Percentiles rank a stretch among this genome's conserved stretches.
Conservation (phyloP, 176 grass and related monocot species). For the Phoenix dactylifera region DNA sequence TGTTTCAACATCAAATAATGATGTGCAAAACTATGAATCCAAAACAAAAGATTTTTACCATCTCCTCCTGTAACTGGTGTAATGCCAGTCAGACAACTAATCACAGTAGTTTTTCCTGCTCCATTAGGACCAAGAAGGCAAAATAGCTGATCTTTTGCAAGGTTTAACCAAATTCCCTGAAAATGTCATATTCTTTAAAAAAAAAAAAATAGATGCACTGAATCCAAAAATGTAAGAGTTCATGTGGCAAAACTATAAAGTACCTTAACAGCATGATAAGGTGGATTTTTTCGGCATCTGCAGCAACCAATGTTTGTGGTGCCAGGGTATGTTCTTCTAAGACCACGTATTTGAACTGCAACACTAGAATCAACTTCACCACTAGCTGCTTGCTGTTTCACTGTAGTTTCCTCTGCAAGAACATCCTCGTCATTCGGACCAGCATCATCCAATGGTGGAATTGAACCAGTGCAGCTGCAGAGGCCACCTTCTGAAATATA, state of each 20-base stretch:
- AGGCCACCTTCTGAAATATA: constrained; percentile 64
- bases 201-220: no score
- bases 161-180: constrained; percentile 90
- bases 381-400: constrained; percentile 45
- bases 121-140: constrained; percentile 94
- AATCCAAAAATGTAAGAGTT: not conserved
- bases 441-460: constrained; percentile 52
- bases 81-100: constrained; percentile 89
- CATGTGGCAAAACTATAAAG: constrained; percentile 3
- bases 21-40: not conserved
- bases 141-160: constrained; percentile 88
- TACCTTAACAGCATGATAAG: constrained; percentile 97
- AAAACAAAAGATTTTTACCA: constrained; percentile 38
- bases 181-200: not conserved
- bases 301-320: constrained; percentile 63
- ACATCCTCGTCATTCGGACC: constrained; percentile 79
- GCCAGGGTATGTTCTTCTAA: constrained; percentile 80
- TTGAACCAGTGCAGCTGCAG: constrained; percentile 67
- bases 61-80: constrained; percentile 87
- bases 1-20: not conserved
- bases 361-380: constrained; percentile 54
- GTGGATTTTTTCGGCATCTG: constrained; percentile 56
- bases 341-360: constrained; percentile 76
- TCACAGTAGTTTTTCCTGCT: constrained; percentile 95
- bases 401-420: constrained; percentile 56